A percentile compares a stretch with the other conserved stretches of the same genome.
phyloP scores from a whole-genome alignment of 164 flowering plant genomes.

The Stephania yunnanensis region DNA sequence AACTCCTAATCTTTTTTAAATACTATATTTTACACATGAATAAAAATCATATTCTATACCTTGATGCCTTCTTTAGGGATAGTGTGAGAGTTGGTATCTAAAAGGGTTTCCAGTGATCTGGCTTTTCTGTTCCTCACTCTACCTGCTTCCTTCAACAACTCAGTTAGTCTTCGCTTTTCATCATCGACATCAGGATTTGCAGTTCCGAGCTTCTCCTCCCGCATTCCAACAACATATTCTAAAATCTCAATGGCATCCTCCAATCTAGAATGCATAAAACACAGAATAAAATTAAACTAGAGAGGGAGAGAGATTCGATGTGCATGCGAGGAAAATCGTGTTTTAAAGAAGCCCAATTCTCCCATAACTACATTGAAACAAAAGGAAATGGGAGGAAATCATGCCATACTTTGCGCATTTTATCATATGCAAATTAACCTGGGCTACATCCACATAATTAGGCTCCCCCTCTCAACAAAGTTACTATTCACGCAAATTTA shows the following conservation, averaged over 20 bases:
- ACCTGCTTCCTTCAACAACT: constrained; percentile 73
- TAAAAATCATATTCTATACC: constrained; percentile 19
- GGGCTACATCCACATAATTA: background rate
- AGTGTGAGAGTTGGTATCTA: constrained; percentile 41
- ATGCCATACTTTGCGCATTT: background rate
- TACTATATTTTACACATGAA: constrained; percentile 11
- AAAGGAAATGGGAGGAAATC: too few species aligned
- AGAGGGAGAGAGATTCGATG: too few species aligned
- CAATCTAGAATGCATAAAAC: constrained; percentile 38
- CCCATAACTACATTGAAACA: too few species aligned
- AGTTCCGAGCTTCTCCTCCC: constrained; percentile 93
- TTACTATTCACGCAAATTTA: background rate
- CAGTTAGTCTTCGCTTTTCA: constrained; percentile 71
- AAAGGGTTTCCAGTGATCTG: constrained; percentile 62
- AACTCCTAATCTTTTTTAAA: constrained; percentile 6
- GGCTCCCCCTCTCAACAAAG: background rate
- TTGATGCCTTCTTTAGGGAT: constrained; percentile 23
- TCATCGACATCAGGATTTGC: constrained; percentile 81
- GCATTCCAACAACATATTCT: constrained; percentile 64
- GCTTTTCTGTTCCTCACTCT: constrained; percentile 58
- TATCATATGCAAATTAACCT: background rate
- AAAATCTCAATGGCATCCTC: constrained; percentile 74
- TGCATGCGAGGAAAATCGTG: too few species aligned
- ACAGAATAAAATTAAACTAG: too few species aligned
- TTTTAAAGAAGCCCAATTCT: too few species aligned